Base-by-base conservation (phyloP, 2,329 filamentous ascomycete species). In the Dactylellina sp. region DNA sequence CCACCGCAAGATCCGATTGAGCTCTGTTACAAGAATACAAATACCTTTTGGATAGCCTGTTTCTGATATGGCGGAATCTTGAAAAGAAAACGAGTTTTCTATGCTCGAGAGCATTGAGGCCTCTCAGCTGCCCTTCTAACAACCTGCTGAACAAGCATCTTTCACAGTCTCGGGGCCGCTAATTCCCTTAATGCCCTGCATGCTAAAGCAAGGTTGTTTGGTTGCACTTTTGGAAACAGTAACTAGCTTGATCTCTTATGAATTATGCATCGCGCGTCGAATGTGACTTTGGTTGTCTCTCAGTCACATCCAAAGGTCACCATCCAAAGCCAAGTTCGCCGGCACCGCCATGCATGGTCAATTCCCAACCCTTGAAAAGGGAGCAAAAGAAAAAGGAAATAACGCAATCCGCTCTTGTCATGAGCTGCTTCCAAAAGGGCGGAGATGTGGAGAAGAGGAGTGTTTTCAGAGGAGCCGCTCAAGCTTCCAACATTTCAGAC, bases 381-480 rank as follows among this genome's bases (percentile, higher is more conserved):
- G 49, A 46, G 50, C 20, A 39, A 59, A 52, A 57, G 40, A 62
- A 74, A 74, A 74, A 74, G 61, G 70, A 74, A 74, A 74, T 74
- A 74, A 66, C 70, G 70, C 70, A 74, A 74, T 74, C 47, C 32
- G 55, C 40, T 46, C 28, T 62, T 40, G 61, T 55, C 53, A 66
- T 74, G 47, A 74, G 46, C 25, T 65, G 60, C 53, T 60, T 65
- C 61, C 40, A 42, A 61, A 65, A 74, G 32, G 47, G 61, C 42
- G 70, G 52, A 50, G 53, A 52, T 57, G 70, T 62, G 70, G 70
- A 74, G 70, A 61, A 61, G 46, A 42, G 40, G 46, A 22, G 28
- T 44, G 7, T 24, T 49, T n/a, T 16, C 24, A 53, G 50, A 49
- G 44, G 60, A 72, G 68, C 68, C 60, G 68, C 68, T 65, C 59